Evolutionary conservation across 306 rosid genomes (phyloP), one percentile per base, ranked within the genome.

Genomic region (Cicer cuneatum): DNA sequence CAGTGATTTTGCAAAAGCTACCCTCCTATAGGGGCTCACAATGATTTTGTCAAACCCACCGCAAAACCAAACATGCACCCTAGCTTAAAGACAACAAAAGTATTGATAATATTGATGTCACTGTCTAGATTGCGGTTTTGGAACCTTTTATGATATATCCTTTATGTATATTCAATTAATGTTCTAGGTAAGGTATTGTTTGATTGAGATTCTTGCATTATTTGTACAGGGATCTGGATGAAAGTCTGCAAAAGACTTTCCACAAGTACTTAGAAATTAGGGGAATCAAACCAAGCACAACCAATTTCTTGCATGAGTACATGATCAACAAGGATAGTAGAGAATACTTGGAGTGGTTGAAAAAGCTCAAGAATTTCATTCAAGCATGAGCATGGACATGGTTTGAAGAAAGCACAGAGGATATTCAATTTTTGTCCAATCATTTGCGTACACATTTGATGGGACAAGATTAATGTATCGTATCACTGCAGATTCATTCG

Each of bases 291-390:
- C 95, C 98, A 5, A 87, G 92, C 88, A 86, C 96, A 57, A 85
- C 90, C 46, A 85, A 87, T 69, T 91, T 90, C 85, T 80, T 94
- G 86, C 99, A 94, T 12, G 96, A 90, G 92, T 94, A 89, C 88
- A 94, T 94, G 99, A 89, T 90, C 86, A 86, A 90, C 89, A 94
- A 92, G 74, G 96, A 94, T 72, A 85, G 96, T 65, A 92, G 68
- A 75, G 99, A 94, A 76, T 88, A 87, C 82, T 81, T 86, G 83
- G 66, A 71, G 18, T 94, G 99, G 99, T 58, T 92, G 88, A 78
- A 85, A 35, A 92, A 90, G 80, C 84, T 94, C 77, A 85, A 87
- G 86, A 79, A 58, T 38, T 94, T 94, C 41, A 52, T 94, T 52
- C 85, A 86, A 69, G 92, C 88, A 5, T 94, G 73, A 80, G n/a